These are phyloP conservation scores for Goffeauzyma gilvescens DNA, from an alignment of 768 basidiomycete species.

Conservation along the genomic window DNA sequence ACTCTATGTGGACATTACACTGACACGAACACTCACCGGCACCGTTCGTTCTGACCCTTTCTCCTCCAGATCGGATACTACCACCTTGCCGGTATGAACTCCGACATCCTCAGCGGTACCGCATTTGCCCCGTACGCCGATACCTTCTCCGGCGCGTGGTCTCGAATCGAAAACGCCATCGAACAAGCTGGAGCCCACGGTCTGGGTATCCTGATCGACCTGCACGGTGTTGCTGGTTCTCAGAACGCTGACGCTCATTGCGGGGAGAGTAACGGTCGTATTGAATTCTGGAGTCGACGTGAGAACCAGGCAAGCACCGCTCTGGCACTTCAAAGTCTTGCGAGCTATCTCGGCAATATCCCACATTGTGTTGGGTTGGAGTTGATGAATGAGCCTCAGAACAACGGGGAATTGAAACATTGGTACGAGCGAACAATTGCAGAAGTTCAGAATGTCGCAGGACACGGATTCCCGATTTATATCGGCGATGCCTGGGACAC, in stretches of 20 bases:
- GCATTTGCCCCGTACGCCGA: constrained; percentile 43
- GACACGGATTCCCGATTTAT: constrained; percentile 44
- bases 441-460: constrained; percentile 37
- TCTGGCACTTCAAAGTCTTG: constrained; percentile 29
- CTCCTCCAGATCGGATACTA: constrained; percentile 48
- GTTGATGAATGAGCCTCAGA: constrained; percentile 43
- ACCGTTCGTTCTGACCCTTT: not conserved
- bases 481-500: constrained; percentile 59
- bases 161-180: constrained; percentile 41
- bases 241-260: constrained; percentile 34
- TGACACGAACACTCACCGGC: not conserved
- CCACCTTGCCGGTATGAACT: constrained; percentile 50
- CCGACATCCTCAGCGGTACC: constrained; percentile 46
- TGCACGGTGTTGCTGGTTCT: constrained; percentile 62
- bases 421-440: constrained; percentile 49
- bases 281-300: constrained; percentile 21
- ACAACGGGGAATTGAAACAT: constrained; percentile 38
- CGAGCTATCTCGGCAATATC: constrained; percentile 32
- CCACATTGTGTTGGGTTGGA: constrained; percentile 42
- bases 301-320: constrained; percentile 27
- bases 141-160: constrained; percentile 48
- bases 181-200: constrained; percentile 47
- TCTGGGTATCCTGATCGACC: constrained; percentile 64
- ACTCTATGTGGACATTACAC: too few species aligned
- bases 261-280: constrained; percentile 36